Evolutionary conservation across 148 eudicot species (phyloP), one percentile per base, ranked within the genome.

Genomic region (Suaeda aralocaspica): DNA sequence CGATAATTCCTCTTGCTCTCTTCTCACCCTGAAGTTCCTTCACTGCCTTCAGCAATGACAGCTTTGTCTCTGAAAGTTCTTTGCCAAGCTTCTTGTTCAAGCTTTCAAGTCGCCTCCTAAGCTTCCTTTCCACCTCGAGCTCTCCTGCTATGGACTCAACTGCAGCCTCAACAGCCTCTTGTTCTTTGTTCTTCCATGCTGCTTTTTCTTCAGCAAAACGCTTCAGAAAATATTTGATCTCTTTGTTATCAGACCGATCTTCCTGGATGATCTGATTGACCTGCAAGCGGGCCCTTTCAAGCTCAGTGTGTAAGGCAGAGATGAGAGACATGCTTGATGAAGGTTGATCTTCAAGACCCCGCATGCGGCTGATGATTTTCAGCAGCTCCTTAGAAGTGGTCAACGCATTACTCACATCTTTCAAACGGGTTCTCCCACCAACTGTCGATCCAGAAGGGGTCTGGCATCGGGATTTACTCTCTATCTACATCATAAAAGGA

Each of bases 371-470:
- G 70, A 87, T 84, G 53, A 94, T 94, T 73, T 84, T 91, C 44
- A 94, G 82, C 16, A 94, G 88, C 84, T 89, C 99, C 77, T 88
- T 94, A 21, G 99, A 94, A 67, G 96, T 94, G 25, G 87, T 89
- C 78, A 94, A 78, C 24, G 96, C 96, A 69, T 74, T 91, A 64
- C 88, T 89, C 42, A 87, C 87, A 59, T 94, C 99, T 79, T 87
- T 93, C 68, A 91, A 80, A 73, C 91, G 87, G 21, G 77, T 75
- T 68, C 66, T 82, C 28, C 45, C 67, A 18, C 89, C 85, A 31
- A 19, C 75, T 21, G 75, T 68, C n/a, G 89, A 79, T 41, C 77
- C 76, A 26, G 81, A 70, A 29, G 87, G 88, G 55, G 89, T 83
- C 72, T 80, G 89, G 72, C 83, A 85, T 55, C 86, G 83, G 25